These are phyloP conservation scores for Penicillium steckii DNA, from an alignment of 495 filamentous ascomycete species.

Conservation along the genomic window DNA sequence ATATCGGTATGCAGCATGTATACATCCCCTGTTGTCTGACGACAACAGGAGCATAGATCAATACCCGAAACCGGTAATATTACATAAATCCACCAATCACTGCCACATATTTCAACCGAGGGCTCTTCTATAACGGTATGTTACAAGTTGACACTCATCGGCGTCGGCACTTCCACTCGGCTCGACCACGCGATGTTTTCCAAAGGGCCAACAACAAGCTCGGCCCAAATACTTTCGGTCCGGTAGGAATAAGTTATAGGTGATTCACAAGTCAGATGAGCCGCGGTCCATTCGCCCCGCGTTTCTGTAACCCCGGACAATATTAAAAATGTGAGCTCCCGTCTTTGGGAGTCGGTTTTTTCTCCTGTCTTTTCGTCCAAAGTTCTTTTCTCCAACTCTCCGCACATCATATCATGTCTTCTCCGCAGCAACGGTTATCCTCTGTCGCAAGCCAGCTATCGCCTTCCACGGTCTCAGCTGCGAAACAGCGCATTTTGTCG, in stretches of 20 bases:
- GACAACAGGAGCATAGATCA: too few species aligned
- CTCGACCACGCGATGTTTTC: constrained; percentile 1
- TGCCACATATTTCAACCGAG: constrained; percentile 21
- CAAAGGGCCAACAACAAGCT: background rate
- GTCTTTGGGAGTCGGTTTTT: background rate
- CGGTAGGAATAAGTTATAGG: background rate
- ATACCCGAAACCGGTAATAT: background rate
- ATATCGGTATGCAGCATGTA: too few species aligned
- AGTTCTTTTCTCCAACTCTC: background rate
- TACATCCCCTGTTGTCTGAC: too few species aligned
- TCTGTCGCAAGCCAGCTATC: constrained; percentile 43
- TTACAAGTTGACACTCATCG: constrained; percentile 17
- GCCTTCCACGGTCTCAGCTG: constrained; percentile 24
- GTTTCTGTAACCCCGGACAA: constrained; percentile 6
- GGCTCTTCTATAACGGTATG: constrained; percentile 30
- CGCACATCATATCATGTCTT: constrained; percentile 34
- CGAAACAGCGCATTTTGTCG: constrained; percentile 34
- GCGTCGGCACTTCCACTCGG: constrained; percentile 31
- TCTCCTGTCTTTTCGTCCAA: background rate
- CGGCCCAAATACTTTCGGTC: background rate
- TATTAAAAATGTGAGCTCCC: constrained; percentile 6
- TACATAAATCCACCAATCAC: constrained; percentile 11
- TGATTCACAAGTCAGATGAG: constrained; percentile 8
- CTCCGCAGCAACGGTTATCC: constrained; percentile 40
- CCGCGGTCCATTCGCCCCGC: constrained; percentile 18